These are phyloP conservation scores for Stevia rebaudiana DNA, from an alignment of 140 eudicot species.

Conservation along the genomic window DNA sequence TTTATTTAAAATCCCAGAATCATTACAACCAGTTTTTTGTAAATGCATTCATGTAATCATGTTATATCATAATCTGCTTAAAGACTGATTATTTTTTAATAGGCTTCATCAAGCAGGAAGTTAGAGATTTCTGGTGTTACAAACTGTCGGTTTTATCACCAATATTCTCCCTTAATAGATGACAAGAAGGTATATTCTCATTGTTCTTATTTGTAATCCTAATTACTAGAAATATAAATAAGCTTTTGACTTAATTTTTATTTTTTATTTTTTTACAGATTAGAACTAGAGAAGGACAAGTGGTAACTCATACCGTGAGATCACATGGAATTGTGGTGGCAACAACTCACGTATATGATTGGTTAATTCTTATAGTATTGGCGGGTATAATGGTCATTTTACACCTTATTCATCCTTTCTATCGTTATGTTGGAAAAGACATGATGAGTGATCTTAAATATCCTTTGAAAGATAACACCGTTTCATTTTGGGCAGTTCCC, in stretches of 20 bases:
- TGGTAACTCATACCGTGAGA: constrained; percentile 44
- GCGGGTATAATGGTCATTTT: constrained; percentile 27
- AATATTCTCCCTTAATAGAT: constrained; percentile 38
- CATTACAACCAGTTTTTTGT: too few species aligned
- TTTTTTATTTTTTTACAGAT: constrained; percentile 39
- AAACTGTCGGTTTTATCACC: constrained; percentile 22
- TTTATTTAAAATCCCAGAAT: too few species aligned
- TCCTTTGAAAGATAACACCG: constrained; percentile 55
- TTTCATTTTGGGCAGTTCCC: constrained; percentile 59
- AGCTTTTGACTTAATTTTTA: not conserved
- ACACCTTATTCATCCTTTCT: constrained; percentile 48
- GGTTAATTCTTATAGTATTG: constrained; percentile 51
- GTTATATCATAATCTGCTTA: not conserved
- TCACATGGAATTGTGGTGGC: constrained; percentile 70
- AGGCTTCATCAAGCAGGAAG: constrained; percentile 36
- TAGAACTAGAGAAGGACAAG: constrained; percentile 30
- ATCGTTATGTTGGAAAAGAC: constrained; percentile 75
- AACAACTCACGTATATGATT: constrained; percentile 51
- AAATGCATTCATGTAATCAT: too few species aligned
- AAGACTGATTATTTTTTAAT: constrained; percentile 16
- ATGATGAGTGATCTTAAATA: constrained; percentile 71
- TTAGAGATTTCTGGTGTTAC: constrained; percentile 16
- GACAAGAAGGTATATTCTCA: constrained; percentile 14
- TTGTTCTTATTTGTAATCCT: not conserved
- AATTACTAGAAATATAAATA: not conserved